Evolutionary conservation across 768 basidiomycete genomes (phyloP).

Genomic region (Pulveroboletus ravenelii): DNA sequence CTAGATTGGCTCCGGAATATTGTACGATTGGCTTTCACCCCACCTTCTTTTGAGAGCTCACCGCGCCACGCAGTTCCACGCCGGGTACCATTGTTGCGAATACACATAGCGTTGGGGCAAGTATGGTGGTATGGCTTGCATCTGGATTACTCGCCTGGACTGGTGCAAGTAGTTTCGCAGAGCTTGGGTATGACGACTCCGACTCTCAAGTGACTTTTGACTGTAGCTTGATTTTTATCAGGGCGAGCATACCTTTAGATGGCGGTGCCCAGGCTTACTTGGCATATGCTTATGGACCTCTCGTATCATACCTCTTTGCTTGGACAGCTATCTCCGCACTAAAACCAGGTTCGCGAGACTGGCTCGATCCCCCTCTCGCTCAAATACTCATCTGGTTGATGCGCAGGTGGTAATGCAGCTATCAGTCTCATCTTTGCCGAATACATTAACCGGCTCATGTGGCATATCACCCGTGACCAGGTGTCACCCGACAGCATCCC

Average conservation of each 20-base stretch:
- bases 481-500: slow-evolving; percentile 77
- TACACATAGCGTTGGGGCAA: slow-evolving; percentile 85
- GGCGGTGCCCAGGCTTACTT: slow-evolving; percentile 76
- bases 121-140: slow-evolving; percentile 77
- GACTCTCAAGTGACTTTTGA: background rate
- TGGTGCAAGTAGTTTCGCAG: slow-evolving; percentile 90
- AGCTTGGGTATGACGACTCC: slow-evolving; percentile 63
- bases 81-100: slow-evolving; percentile 91
- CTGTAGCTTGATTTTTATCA: background rate
- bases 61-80: slow-evolving; percentile 56
- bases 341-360: slow-evolving; percentile 60
- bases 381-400: slow-evolving; percentile 1
- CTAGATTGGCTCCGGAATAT: slow-evolving; percentile 90
- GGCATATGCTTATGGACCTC: slow-evolving; percentile 81
- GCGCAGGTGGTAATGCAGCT: slow-evolving; percentile 68
- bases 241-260: slow-evolving; percentile 36
- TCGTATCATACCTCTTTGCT: slow-evolving; percentile 86
- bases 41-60: background rate
- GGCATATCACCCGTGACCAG: slow-evolving; percentile 65
- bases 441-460: slow-evolving; percentile 88
- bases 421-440: slow-evolving; percentile 88
- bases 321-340: slow-evolving; percentile 92
- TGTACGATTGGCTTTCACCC: slow-evolving; percentile 47
- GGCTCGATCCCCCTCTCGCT: background rate
- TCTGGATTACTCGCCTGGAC: slow-evolving; percentile 91